A percentile compares a stretch with the other conserved stretches of the same genome.
These are phyloP conservation scores for Akanthomyces dipterigenus DNA, from an alignment of 2,329 filamentous ascomycete genomes.

Conservation along the genomic window DNA sequence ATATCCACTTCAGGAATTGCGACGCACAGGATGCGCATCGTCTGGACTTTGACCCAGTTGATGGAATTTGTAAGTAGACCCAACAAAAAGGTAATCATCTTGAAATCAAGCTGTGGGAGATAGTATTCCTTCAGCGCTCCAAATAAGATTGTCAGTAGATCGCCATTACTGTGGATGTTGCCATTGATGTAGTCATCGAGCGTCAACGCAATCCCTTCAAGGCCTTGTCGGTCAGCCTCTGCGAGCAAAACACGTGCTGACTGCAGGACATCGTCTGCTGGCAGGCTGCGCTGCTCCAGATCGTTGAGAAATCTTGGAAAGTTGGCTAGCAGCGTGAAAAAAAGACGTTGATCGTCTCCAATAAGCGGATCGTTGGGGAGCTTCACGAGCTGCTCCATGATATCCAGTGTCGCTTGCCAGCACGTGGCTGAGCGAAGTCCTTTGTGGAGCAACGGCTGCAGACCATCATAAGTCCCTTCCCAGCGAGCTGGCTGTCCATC, in stretches of 20 bases:
- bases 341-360: constrained; percentile 72
- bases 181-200: constrained; percentile 64
- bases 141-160: constrained; percentile 71
- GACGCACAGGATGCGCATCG: constrained; percentile 81
- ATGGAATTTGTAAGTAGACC: constrained; percentile 83
- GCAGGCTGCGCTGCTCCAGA: constrained; percentile 55
- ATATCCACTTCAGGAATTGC: constrained; percentile 89
- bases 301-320: constrained; percentile 77
- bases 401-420: constrained; percentile 67
- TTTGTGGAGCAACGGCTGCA: constrained; percentile 84
- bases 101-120: constrained; percentile 76
- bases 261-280: constrained; percentile 48
- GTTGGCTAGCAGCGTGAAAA: constrained; percentile 87
- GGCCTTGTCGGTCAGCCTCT: constrained; percentile 67
- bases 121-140: constrained; percentile 69
- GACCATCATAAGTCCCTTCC: constrained; percentile 82
- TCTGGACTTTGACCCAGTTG: constrained; percentile 86
- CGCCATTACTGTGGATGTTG: constrained; percentile 59
- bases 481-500: constrained; percentile 79
- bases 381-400: constrained; percentile 70
- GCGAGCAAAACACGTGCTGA: constrained; percentile 64
- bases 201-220: constrained; percentile 59
- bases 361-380: constrained; percentile 75
- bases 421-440: constrained; percentile 82
- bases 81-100: constrained; percentile 82